A percentile compares a stretch with the other conserved stretches of the same genome.
Evolutionary conservation across 371 early-diverging fungal genomes (phyloP).

Genomic region (Blastocladiella emersonii): DNA sequence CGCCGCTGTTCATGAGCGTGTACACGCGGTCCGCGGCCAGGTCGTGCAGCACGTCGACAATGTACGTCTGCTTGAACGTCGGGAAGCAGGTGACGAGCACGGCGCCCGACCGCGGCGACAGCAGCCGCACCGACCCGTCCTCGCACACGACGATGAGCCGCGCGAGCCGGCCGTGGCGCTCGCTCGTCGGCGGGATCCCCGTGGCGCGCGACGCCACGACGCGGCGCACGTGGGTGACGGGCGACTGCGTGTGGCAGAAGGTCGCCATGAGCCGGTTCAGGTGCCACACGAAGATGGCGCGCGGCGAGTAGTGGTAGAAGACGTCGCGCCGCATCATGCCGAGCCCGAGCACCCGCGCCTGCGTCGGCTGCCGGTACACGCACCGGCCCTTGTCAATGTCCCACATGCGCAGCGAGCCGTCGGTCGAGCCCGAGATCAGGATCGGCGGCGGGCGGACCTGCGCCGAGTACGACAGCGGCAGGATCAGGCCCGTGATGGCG

Average conservation of each 20-base stretch:
- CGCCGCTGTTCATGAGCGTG: constrained; percentile 4
- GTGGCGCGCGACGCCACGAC: neutral
- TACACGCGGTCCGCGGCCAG: neutral
- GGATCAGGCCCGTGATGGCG: neutral
- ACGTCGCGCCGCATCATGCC: constrained; percentile 4
- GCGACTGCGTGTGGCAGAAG: neutral
- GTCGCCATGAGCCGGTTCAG: neutral
- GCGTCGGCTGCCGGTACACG: constrained; percentile 4
- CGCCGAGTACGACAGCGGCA: neutral
- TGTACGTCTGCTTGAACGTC: neutral
- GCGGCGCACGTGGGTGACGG: neutral
- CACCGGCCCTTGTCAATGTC: constrained; percentile 1
- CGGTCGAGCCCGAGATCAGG: neutral
- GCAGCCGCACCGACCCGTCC: constrained; percentile 1
- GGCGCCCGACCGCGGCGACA: neutral
- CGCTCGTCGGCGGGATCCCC: no score
- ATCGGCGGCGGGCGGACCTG: neutral
- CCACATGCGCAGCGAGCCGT: constrained; percentile 3
- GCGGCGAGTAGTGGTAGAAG: constrained; percentile 2
- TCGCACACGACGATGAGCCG: neutral
- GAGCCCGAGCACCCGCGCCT: neutral
- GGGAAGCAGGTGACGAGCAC: constrained; percentile 3
- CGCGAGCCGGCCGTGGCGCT: neutral
- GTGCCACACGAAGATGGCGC: neutral
- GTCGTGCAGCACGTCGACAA: neutral